These are phyloP conservation scores for Populus ilicifolia DNA, from an alignment of 345 rosid species.

Conservation along the genomic window DNA sequence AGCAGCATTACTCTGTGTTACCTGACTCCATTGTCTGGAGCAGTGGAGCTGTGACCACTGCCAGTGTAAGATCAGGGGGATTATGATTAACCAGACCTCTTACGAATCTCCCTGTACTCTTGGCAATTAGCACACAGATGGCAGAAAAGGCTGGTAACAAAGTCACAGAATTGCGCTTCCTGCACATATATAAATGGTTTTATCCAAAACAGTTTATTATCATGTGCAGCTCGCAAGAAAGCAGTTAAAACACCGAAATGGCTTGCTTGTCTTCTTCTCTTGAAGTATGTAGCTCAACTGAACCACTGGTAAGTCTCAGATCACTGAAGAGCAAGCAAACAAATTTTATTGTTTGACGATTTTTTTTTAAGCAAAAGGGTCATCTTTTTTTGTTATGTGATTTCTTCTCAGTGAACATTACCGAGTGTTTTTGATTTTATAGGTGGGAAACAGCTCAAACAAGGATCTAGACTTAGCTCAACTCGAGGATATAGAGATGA, in stretches of 20 bases:
- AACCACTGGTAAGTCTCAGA: not conserved
- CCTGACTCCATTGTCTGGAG: conserved; percentile 59
- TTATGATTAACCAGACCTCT: conserved; percentile 37
- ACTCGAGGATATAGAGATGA: not conserved
- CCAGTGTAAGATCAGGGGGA: conserved; percentile 37
- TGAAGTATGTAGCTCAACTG: not conserved
- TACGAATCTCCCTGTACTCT: conserved; percentile 79
- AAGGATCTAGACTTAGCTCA: not conserved
- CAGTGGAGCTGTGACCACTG: conserved; percentile 53
- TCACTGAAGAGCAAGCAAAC: not conserved
- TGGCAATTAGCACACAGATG: conserved; percentile 93
- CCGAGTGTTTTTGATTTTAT: too few relatives aligned
- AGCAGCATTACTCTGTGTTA: conserved; percentile 10
- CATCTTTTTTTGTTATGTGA: too few relatives aligned
- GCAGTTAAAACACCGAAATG: not conserved
- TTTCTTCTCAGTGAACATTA: not conserved
- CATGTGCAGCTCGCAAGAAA: not conserved
- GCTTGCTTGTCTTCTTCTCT: not conserved
- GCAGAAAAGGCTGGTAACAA: conserved; percentile 74
- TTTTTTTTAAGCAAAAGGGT: not conserved
- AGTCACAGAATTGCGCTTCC: conserved; percentile 91
- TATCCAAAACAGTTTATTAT: not conserved
- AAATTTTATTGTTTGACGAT: not conserved
- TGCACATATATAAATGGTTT: conserved; percentile 20
- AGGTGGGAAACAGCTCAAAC: not conserved